Base-by-base conservation (phyloP, 2,329 filamentous ascomycete species). In the Pyrenophora graminea region DNA sequence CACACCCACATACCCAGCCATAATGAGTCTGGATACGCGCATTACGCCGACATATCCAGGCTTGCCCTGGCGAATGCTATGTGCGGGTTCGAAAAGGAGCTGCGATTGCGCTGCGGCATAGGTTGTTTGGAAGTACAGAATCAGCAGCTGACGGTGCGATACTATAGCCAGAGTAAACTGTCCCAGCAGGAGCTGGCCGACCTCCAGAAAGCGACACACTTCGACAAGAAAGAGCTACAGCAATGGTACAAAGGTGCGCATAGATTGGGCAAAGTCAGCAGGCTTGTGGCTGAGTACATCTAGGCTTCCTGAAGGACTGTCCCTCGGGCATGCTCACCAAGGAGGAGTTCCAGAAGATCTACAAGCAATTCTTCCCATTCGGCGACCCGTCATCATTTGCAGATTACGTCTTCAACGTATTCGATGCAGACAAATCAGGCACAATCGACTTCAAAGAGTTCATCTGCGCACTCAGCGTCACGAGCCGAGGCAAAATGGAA, bases 381-480 rank as follows among this genome's bases (percentile, higher is more conserved):
- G 94, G 94, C 63, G 94, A 99, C 74, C 94, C 94, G 3, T 96
- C 91, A 21, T 94, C 90, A 2, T 99, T 99, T 73, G 94, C 94
- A 73, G 93, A 97, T 78, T 97, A 97, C 74, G 94, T 99, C 56
- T 99, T 99, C 80, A 96, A 97, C 67, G 94, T 99, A 33, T 99
- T 99, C 75, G 94, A 99, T 75, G 89, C 90, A 71, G 94, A 99
- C 77, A 95, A 96, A 71, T 96, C 91, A 38, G 94, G 94, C 62
- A 93, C 90, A 64, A 99, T 99, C 72, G 94, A 99, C 78, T 99
- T 99, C 78, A 97, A 97, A 75, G 94, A 99, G 77, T 99, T 99
- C 78, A 99, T 99, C 76, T 97, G 93, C 79, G 94, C 94, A 23
- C 80, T 99, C 59, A 96, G 91, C 75, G 93, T 99, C 70, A 99